These are phyloP conservation scores for Remersonia thermophila DNA, from an alignment of 2,329 filamentous ascomycete species.

Conservation along the genomic window DNA sequence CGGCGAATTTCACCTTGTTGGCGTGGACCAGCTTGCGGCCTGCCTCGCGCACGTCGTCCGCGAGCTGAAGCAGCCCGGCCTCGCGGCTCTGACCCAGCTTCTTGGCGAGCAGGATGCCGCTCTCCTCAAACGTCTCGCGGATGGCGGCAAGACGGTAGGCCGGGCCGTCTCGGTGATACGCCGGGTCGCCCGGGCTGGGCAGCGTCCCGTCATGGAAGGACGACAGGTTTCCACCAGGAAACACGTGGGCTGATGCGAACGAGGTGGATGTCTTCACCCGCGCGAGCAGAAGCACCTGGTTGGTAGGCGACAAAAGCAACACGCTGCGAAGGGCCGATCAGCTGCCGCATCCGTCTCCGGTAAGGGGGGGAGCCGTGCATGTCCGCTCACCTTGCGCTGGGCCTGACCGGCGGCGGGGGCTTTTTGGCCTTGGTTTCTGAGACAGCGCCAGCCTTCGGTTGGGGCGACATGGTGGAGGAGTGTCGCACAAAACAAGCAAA, in stretches of 20 bases:
- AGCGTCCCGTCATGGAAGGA: conserved; percentile 59
- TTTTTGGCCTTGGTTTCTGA: background rate
- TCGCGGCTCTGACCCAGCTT: conserved; percentile 1
- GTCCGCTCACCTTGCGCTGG: background rate
- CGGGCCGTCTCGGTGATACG: conserved; percentile 55
- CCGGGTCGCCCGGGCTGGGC: conserved; percentile 32
- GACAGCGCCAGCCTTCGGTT: background rate
- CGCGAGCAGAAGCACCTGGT: conserved; percentile 79
- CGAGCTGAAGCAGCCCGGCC: conserved; percentile 44
- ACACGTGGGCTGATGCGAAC: conserved; percentile 88
- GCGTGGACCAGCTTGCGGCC: conserved; percentile 59
- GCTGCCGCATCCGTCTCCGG: background rate
- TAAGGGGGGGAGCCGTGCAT: background rate
- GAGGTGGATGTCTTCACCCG: conserved; percentile 71
- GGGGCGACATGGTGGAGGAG: background rate
- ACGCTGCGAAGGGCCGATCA: conserved; percentile 41
- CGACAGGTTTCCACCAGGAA: conserved; percentile 80
- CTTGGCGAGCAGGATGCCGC: conserved; percentile 67
- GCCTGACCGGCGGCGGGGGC: background rate
- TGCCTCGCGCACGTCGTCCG: conserved; percentile 45
- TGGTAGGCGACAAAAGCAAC: conserved; percentile 70
- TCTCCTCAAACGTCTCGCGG: conserved; percentile 90
- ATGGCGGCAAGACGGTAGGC: conserved; percentile 75
- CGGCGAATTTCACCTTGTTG: conserved; percentile 50
- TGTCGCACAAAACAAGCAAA: background rate